Percentiles rank a stretch among this genome's conserved stretches.
These are phyloP conservation scores for Penicillium digitatum DNA, from an alignment of 2,329 filamentous ascomycete species.

Conservation along the genomic window DNA sequence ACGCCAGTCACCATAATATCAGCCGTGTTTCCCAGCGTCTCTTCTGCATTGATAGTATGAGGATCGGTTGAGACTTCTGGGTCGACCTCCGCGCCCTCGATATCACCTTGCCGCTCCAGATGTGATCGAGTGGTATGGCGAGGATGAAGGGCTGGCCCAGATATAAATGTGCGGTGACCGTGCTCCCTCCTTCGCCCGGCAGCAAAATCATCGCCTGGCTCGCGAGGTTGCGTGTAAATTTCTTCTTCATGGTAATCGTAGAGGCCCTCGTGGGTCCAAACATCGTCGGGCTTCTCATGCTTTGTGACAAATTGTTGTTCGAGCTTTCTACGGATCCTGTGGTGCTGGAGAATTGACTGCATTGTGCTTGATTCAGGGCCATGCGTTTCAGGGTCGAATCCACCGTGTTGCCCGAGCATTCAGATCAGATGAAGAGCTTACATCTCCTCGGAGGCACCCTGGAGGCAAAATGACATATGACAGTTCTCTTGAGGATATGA, in stretches of 20 bases:
- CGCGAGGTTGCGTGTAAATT: background rate
- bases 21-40: slow-evolving; percentile 21
- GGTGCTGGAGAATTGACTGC: slow-evolving; percentile 14
- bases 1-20: slow-evolving; percentile 25
- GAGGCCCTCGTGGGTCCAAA: slow-evolving; percentile 17
- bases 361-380: slow-evolving; percentile 3
- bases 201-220: background rate
- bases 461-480: slow-evolving; percentile 10
- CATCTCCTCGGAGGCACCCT: background rate
- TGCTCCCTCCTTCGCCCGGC: slow-evolving; percentile 4
- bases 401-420: background rate
- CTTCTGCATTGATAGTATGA: slow-evolving; percentile 14
- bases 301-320: slow-evolving; percentile 21
- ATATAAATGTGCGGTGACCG: slow-evolving; percentile 3
- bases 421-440: background rate
- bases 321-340: slow-evolving; percentile 16
- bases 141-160: slow-evolving; percentile 2
- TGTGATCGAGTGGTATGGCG: slow-evolving; percentile 1
- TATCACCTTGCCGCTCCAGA: slow-evolving; percentile 3
- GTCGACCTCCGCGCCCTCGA: slow-evolving; percentile 14
- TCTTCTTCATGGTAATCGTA: slow-evolving; percentile 11
- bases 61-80: slow-evolving; percentile 12
- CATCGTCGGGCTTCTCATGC: slow-evolving; percentile 10
- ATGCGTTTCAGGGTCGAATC: background rate
- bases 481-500: background rate